A percentile compares a stretch with the other conserved stretches of the same genome.
Evolutionary conservation across 139 green algal genomes (phyloP).

Genomic region (Edaphochlamys debaryana): DNA sequence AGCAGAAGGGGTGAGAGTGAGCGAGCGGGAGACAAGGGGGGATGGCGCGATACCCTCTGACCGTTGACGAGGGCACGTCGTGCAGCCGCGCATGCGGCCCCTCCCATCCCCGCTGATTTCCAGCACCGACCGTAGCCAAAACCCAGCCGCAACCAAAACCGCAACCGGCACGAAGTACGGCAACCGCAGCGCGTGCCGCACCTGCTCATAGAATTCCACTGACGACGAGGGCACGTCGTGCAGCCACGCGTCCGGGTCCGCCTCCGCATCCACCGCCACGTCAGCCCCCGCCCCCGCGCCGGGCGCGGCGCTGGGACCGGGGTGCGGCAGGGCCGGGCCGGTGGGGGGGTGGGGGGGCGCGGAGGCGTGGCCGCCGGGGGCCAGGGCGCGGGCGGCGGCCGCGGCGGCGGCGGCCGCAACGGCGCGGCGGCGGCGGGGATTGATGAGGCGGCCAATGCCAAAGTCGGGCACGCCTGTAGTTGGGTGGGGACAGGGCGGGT

Average conservation of each 20-base stretch:
- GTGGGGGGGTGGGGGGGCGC: neutral
- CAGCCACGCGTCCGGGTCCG: constrained; percentile 39
- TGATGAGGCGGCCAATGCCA: constrained; percentile 67
- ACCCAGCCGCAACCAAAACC: no score
- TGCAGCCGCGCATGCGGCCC: no score
- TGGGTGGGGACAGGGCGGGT: no score
- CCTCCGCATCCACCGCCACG: no score
- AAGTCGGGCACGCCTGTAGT: constrained; percentile 71
- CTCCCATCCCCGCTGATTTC: no score
- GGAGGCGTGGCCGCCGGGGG: neutral
- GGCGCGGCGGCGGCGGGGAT: neutral
- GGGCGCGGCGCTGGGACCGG: neutral
- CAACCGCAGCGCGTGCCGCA: no score
- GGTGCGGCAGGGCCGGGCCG: neutral
- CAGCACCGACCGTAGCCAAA: no score
- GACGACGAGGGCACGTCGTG: constrained; percentile 41
- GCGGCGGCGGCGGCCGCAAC: neutral
- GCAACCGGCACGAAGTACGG: no score
- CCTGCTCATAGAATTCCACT: constrained; percentile 74
- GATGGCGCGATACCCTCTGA: no score
- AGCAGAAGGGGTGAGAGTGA: neutral
- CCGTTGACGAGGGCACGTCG: no score
- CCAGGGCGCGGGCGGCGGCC: neutral
- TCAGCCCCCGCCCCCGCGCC: no score
- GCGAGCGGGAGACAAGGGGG: no score